A percentile compares a stretch with the other conserved stretches of the same genome.
phyloP scores from a whole-genome alignment of 768 basidiomycete genomes.

The Exsudoporus frostii region DNA sequence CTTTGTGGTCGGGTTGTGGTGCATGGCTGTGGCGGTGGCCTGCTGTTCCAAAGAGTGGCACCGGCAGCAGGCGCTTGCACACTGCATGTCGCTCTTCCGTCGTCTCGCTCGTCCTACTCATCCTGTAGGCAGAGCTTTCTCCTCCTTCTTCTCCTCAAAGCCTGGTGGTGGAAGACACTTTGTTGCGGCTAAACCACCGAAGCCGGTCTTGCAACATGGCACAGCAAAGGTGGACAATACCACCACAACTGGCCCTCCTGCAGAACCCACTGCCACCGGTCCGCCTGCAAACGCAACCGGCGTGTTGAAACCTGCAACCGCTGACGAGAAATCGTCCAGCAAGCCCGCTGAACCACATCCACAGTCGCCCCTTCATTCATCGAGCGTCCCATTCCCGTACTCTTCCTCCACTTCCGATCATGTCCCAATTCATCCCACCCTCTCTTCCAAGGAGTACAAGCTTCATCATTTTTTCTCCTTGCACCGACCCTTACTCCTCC shows the following conservation, averaged over 20 bases:
- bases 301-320: slow-evolving; percentile 13
- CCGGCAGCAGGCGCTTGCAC: not conserved
- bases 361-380: slow-evolving; percentile 17
- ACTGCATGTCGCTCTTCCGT: slow-evolving; percentile 48
- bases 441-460: slow-evolving; percentile 68
- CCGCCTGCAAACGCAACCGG: slow-evolving; percentile 11
- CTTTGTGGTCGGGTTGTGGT: not conserved
- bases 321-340: slow-evolving; percentile 29
- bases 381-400: slow-evolving; percentile 10
- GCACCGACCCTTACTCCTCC: slow-evolving; percentile 72
- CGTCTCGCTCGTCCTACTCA: slow-evolving; percentile 49
- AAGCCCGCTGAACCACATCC: slow-evolving; percentile 24
- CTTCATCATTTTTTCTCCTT: slow-evolving; percentile 84
- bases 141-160: slow-evolving; percentile 78
- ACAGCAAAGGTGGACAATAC: slow-evolving; percentile 40
- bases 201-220: slow-evolving; percentile 38
- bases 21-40: not conserved
- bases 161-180: slow-evolving; percentile 73
- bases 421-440: slow-evolving; percentile 45
- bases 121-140: slow-evolving; percentile 58
- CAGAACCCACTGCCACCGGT: slow-evolving; percentile 24
- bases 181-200: slow-evolving; percentile 67
- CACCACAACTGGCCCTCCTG: slow-evolving; percentile 33
- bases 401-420: slow-evolving; percentile 5
- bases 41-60: slow-evolving; percentile 1